A percentile compares a stretch with the other conserved stretches of the same genome.
Conservation (phyloP, 2,329 filamentous ascomycete species). For the Epichloe sylvatica region DNA sequence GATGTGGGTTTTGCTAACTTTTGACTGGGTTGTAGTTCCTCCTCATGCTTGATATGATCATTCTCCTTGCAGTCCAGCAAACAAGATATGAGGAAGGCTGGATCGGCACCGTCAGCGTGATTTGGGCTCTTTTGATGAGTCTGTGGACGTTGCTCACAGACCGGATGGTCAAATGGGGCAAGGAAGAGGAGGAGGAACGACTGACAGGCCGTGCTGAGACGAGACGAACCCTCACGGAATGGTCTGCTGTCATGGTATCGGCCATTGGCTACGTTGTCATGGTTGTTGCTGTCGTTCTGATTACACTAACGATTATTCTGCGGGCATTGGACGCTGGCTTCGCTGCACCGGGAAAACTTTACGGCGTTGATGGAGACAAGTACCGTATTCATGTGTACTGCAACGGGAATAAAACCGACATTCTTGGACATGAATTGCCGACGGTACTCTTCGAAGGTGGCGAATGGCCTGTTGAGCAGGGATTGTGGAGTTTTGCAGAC, state of each 20-base stretch:
- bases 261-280: conserved; percentile 59
- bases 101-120: conserved; percentile 73
- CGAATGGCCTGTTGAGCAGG: conserved; percentile 63
- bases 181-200: conserved; percentile 81
- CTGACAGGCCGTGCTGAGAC: conserved; percentile 82
- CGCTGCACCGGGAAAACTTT: conserved; percentile 56
- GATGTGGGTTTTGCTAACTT: neutral
- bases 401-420: conserved; percentile 50
- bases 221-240: conserved; percentile 67
- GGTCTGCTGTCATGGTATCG: conserved; percentile 65
- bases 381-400: conserved; percentile 83
- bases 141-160: conserved; percentile 70
- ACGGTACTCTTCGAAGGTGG: conserved; percentile 81
- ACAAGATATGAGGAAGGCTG: conserved; percentile 76
- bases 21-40: conserved; percentile 13
- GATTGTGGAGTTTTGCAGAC: conserved; percentile 68
- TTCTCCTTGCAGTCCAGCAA: conserved; percentile 61
- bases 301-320: conserved; percentile 67
- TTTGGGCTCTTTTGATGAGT: conserved; percentile 68
- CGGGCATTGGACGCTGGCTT: conserved; percentile 68
- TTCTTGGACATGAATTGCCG: conserved; percentile 41
- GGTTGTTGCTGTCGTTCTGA: conserved; percentile 53
- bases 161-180: conserved; percentile 77
- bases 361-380: conserved; percentile 69
- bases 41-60: conserved; percentile 51